Evolutionary conservation across 805 yeast species (phyloP), one percentile per base, ranked within the genome.

Genomic region (Metschnikowia cubensis): DNA sequence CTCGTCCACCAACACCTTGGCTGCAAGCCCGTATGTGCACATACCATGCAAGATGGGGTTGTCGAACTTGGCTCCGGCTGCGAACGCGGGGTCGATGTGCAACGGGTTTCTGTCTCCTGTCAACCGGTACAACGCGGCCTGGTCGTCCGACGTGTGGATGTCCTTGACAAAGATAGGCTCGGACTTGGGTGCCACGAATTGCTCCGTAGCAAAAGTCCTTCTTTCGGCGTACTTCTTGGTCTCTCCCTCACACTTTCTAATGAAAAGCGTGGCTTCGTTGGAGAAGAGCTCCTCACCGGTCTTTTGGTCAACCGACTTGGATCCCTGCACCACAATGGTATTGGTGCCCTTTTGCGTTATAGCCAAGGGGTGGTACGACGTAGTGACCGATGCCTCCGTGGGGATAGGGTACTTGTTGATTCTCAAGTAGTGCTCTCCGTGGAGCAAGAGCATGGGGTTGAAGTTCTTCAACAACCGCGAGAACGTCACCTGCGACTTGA

Each of bases 61-160:
- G 44, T 82, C 83, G 67, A 92, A 92, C 53, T 85, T 86, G 43
- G 92, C 97, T 50, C 87, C 87, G 55, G 84, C 81, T 14, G 98
- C 97, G 70, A 91, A 86, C 31, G 67, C 75, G 17, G 98, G 97
- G 71, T 92, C 98, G 65, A 92, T 85, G 73, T 91, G 99, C 60
- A 92, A 79, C 52, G 99, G 99, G 69, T 92, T 92, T 68, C 84
- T 84, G 74, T 92, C 99, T 48, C 97, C 98, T 53, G 92, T 85
- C 53, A 92, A 75, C 67, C 99, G 82, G 74, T 92, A 92, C 49
- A 91, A 70, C 3, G 96, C 89, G 42, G 97, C 97, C 67, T 84
- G 89, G 66, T 90, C 87, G 39, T 68, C 74, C 25, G 77, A 64
- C 2, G 94, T 87, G 56, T 77, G 69, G 60, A 81, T 77, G 39